A percentile compares a stretch with the other conserved stretches of the same genome.
Evolutionary conservation across 768 basidiomycete genomes (phyloP).

Genomic region (Sporobolomyces phaffii): DNA sequence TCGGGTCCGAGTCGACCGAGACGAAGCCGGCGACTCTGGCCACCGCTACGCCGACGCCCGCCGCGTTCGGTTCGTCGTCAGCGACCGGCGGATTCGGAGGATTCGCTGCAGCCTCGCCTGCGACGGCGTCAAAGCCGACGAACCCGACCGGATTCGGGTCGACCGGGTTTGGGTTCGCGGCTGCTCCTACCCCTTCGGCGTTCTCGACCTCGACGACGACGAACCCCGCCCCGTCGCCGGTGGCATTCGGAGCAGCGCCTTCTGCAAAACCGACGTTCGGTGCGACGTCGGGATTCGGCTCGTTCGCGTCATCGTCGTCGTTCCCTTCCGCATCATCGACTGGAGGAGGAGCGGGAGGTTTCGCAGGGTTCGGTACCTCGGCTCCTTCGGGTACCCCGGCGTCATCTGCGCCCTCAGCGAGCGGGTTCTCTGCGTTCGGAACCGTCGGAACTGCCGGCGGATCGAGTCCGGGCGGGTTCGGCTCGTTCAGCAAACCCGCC

Average conservation of each 20-base stretch:
- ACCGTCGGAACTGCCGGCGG: too few relatives aligned
- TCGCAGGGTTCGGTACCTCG: slow-evolving; percentile 24
- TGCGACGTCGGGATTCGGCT: slow-evolving; percentile 2
- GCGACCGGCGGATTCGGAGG: slow-evolving; percentile 6
- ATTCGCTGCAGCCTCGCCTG: not conserved
- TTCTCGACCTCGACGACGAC: not conserved
- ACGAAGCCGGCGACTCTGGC: not conserved
- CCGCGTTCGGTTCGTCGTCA: not conserved
- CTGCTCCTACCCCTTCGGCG: not conserved
- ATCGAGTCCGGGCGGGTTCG: slow-evolving; percentile 17
- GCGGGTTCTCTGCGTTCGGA: slow-evolving; percentile 15
- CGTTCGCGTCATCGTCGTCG: slow-evolving; percentile 16
- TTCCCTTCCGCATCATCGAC: not conserved
- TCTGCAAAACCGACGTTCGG: slow-evolving; percentile 28
- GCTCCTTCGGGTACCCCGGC: slow-evolving; percentile 12
- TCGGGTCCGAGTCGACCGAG: not conserved
- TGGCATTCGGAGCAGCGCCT: slow-evolving; percentile 3
- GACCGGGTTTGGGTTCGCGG: slow-evolving; percentile 7
- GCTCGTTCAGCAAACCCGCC: not conserved
- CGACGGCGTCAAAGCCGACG: not conserved
- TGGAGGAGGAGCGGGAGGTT: not conserved
- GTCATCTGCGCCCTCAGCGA: not conserved
- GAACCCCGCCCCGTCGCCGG: not conserved
- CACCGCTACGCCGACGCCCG: not conserved
- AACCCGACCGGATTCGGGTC: slow-evolving; percentile 8